Conservation (phyloP, 768 basidiomycete species). For the Coprinopsis cinerea region DNA sequence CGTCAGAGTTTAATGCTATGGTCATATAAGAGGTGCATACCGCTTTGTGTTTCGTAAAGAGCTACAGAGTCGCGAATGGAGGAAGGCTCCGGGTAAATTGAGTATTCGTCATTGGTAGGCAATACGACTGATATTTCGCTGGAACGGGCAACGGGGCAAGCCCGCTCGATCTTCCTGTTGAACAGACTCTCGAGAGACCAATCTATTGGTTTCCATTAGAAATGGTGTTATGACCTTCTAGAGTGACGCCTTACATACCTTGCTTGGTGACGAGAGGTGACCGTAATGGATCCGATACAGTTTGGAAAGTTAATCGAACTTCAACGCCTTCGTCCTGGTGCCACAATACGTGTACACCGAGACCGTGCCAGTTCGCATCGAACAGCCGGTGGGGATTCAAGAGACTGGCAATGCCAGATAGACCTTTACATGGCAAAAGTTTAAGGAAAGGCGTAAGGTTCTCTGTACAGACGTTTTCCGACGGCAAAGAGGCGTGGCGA, state of each 20-base stretch:
- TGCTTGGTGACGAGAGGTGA: slow-evolving; percentile 40
- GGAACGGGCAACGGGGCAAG: slow-evolving; percentile 65
- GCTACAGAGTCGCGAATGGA: slow-evolving; percentile 28
- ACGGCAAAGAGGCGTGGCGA: slow-evolving; percentile 72
- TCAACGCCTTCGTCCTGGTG: slow-evolving; percentile 51
- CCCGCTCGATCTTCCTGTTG: slow-evolving; percentile 51
- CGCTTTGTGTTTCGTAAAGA: slow-evolving; percentile 40
- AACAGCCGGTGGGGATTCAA: slow-evolving; percentile 84
- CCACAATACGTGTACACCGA: slow-evolving; percentile 74
- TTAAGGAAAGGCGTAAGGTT: slow-evolving; percentile 96
- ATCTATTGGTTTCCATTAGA: slow-evolving; percentile 35
- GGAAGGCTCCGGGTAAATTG: slow-evolving; percentile 48
- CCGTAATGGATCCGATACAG: slow-evolving; percentile 75
- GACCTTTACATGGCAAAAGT: slow-evolving; percentile 86
- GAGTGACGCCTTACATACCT: slow-evolving; percentile 33
- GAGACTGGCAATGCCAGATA: slow-evolving; percentile 76
- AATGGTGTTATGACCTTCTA: background rate
- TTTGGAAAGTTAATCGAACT: slow-evolving; percentile 64
- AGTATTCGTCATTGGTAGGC: slow-evolving; percentile 36
- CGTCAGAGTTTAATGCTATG: slow-evolving; percentile 4
- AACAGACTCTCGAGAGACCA: slow-evolving; percentile 72
- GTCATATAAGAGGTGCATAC: slow-evolving; percentile 27
- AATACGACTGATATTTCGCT: slow-evolving; percentile 49
- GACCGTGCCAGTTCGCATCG: slow-evolving; percentile 88
- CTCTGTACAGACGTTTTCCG: slow-evolving; percentile 93